A percentile compares a stretch with the other conserved stretches of the same genome.
Conservation (phyloP, 23 red algal species). For the Gracilaria domingensis region DNA sequence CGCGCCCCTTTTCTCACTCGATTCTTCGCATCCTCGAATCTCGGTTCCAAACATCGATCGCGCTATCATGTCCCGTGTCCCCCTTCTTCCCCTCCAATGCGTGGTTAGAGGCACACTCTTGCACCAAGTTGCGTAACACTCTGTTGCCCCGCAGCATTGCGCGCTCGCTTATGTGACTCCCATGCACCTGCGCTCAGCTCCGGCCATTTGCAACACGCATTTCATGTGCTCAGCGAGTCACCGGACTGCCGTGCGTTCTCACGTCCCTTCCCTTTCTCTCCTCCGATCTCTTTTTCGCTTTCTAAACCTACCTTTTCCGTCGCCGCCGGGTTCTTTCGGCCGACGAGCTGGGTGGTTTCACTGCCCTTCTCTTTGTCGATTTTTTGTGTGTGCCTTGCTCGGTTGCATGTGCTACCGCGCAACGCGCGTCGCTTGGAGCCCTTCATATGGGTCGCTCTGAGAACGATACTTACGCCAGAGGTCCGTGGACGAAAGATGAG, state of each 20-base stretch:
- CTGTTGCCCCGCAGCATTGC: slow-evolving; percentile 19
- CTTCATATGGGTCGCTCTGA: slow-evolving; percentile 61
- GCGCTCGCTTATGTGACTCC: slow-evolving; percentile 16
- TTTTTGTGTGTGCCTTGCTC: neutral
- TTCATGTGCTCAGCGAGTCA: slow-evolving; percentile 7
- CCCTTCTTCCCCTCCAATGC: slow-evolving; percentile 15
- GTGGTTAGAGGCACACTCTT: neutral
- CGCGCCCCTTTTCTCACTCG: slow-evolving; percentile 27
- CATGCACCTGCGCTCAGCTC: neutral
- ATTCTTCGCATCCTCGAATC: slow-evolving; percentile 12
- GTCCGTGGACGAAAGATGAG: slow-evolving; percentile 81
- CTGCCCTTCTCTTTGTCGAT: neutral
- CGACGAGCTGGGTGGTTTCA: neutral
- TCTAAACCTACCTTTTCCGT: neutral
- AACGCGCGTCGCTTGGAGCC: neutral
- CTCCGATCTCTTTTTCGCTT: slow-evolving; percentile 34
- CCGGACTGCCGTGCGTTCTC: neutral
- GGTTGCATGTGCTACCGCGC: slow-evolving; percentile 30
- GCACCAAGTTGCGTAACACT: neutral
- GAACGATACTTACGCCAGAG: slow-evolving; percentile 53
- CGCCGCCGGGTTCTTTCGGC: slow-evolving; percentile 1
- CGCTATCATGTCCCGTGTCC: slow-evolving; percentile 33
- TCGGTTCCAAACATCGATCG: slow-evolving; percentile 6
- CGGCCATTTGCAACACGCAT: slow-evolving; percentile 1
- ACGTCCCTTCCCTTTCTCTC: neutral